A percentile compares a stretch with the other conserved stretches of the same genome.
These are phyloP conservation scores for Parachaetomium inaequale DNA, from an alignment of 495 filamentous ascomycete genomes.

Conservation along the genomic window DNA sequence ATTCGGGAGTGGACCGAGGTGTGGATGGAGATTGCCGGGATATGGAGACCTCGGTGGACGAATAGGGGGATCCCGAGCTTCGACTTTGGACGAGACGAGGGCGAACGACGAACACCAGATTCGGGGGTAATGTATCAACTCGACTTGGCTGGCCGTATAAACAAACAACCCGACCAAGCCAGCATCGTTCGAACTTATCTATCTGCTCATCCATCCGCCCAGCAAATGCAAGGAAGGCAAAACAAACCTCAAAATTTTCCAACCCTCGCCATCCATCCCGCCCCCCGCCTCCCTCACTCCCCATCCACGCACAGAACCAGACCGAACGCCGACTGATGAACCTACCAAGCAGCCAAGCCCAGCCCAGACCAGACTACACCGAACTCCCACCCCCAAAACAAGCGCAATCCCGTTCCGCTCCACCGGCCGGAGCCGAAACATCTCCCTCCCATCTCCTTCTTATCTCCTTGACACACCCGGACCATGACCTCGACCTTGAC, in stretches of 20 bases:
- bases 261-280: background rate
- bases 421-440: slow-evolving; percentile 6
- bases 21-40: background rate
- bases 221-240: background rate
- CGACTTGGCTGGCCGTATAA: background rate
- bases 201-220: background rate
- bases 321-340: background rate
- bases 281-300: background rate
- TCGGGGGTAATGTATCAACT: background rate
- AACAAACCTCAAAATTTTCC: background rate
- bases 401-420: background rate
- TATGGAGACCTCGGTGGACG: background rate
- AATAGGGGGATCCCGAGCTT: too few relatives aligned
- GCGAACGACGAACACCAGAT: background rate
- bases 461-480: background rate
- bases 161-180: background rate
- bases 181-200: background rate
- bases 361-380: background rate
- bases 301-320: background rate
- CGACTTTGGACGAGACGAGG: background rate
- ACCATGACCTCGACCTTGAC: too few relatives aligned
- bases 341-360: background rate
- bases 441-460: background rate
- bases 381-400: background rate
- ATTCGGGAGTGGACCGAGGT: background rate